Percentiles rank a stretch among this genome's conserved stretches.
Conservation (phyloP, 2,329 filamentous ascomycete species). For the Beauveria bassiana region DNA sequence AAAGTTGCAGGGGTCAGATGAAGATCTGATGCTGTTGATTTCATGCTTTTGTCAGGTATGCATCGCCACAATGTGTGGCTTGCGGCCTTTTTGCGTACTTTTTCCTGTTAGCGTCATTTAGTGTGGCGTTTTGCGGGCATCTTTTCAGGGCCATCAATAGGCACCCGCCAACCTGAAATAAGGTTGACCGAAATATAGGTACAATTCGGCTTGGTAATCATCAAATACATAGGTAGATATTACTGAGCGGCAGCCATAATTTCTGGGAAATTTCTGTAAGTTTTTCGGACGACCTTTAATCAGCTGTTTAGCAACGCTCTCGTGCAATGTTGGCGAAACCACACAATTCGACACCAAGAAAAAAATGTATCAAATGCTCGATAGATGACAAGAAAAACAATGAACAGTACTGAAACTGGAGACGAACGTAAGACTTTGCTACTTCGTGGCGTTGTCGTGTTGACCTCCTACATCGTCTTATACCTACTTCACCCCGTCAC, state of each 20-base stretch:
- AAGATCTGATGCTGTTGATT: background rate
- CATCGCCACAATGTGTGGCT: background rate
- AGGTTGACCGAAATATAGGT: background rate
- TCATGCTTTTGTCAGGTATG: background rate
- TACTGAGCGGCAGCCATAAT: background rate
- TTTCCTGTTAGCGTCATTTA: background rate
- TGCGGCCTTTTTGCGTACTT: conserved; percentile 5
- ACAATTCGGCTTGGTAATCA: background rate
- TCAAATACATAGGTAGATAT: background rate
- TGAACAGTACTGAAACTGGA: too few relatives aligned
- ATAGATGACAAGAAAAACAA: too few relatives aligned
- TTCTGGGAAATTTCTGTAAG: too few relatives aligned
- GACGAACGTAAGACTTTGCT: background rate
- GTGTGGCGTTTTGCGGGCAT: background rate
- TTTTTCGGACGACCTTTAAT: too few relatives aligned
- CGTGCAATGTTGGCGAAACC: too few relatives aligned
- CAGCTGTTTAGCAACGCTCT: too few relatives aligned
- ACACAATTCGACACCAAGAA: too few relatives aligned
- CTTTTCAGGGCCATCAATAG: background rate
- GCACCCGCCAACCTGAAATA: background rate
- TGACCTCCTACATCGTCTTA: too few relatives aligned
- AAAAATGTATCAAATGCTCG: too few relatives aligned
- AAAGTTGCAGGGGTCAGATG: background rate
- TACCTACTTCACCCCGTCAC: too few relatives aligned
- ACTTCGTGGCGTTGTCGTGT: background rate